Base-by-base conservation (phyloP, 1,284 basidiomycete genomes). In the Cryptococcus sp. region DNA sequence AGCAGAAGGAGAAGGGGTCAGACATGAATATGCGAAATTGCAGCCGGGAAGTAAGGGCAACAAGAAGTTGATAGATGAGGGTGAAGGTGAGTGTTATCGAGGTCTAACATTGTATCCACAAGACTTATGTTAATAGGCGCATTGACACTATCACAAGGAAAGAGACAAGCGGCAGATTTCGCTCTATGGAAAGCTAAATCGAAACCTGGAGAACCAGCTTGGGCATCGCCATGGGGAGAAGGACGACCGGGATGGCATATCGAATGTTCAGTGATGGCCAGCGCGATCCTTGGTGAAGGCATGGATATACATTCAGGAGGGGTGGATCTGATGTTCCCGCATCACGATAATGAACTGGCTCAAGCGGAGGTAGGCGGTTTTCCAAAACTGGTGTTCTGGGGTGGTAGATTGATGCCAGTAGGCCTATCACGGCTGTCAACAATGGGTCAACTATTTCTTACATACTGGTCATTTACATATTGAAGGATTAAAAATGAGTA, bases 161-260 rank as follows among this genome's bases (percentile, higher is more conserved):
- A 84, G 70, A 77, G 80, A 32, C 78, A 79, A 31, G 66, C 82
- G 0, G 76, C 82, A 10, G 95, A 99, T 79, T 99, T 99, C 77
- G 96, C 96, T 5, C 80, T 99, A 11, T 99, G 96, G 96, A 99
- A 99, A 78, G 86, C 90, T 3, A 70, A 70, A 55, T 92, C 91
- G 35, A 97, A 96, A 78, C 86, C 92, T 1, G 96, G 96, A n/a
- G 96, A 99, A 76, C 96, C 96, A 2, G 87, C 87, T 3, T 99
- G 96, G 96, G 84, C 87, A 0, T 97, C 93, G 7, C 88, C 91
- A 5, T 99, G 96, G 96, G 96, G 96, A 33, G 80, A 82, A 41
- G 96, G 96, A n/a, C 83, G 96, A 54, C 96, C 96, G 1, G 96
- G 96, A 8, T 99, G 96, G 96, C 96, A 99, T 74, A 98, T 99